A percentile compares a stretch with the other conserved stretches of the same genome.
Conservation (phyloP, 2,329 filamentous ascomycete genomes). For the Hymenoscyphus linearis region DNA sequence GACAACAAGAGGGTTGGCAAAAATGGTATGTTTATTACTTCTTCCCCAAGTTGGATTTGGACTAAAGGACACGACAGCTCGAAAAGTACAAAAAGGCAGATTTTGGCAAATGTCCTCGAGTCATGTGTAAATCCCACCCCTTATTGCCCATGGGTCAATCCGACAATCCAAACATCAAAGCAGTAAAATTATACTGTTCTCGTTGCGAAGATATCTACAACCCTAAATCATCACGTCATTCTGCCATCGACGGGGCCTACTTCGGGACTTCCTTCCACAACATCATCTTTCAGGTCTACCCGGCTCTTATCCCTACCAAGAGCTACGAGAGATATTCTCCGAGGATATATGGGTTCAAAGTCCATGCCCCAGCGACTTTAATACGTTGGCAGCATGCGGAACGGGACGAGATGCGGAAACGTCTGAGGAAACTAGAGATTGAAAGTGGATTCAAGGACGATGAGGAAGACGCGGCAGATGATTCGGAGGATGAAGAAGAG, state of each 20-base stretch:
- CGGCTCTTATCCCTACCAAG: constrained; percentile 81
- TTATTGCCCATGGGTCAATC: constrained; percentile 92
- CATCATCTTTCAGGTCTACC: constrained; percentile 98
- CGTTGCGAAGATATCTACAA: constrained; percentile 99
- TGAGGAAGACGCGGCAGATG: constrained; percentile 54
- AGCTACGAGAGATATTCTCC: constrained; percentile 81
- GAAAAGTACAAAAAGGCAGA: constrained; percentile 99
- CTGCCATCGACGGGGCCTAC: constrained; percentile 93
- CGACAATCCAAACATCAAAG: constrained; percentile 79
- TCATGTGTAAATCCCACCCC: constrained; percentile 89
- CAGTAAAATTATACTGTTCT: constrained; percentile 95
- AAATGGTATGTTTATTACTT: constrained; percentile 68
- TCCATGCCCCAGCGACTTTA: constrained; percentile 83
- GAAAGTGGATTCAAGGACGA: constrained; percentile 77
- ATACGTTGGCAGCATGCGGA: constrained; percentile 85
- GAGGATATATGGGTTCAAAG: constrained; percentile 89
- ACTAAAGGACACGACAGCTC: constrained; percentile 53
- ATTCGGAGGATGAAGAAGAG: constrained; percentile 46
- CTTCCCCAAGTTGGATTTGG: not conserved
- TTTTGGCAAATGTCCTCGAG: constrained; percentile 96
- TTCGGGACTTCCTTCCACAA: constrained; percentile 98
- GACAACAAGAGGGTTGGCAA: constrained; percentile 85
- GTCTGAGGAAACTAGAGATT: constrained; percentile 65
- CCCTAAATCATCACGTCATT: constrained; percentile 93
- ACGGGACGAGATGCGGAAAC: constrained; percentile 74